Base-by-base conservation (phyloP, 2,329 filamentous ascomycete species). In the Aspergillus costaricaensis region DNA sequence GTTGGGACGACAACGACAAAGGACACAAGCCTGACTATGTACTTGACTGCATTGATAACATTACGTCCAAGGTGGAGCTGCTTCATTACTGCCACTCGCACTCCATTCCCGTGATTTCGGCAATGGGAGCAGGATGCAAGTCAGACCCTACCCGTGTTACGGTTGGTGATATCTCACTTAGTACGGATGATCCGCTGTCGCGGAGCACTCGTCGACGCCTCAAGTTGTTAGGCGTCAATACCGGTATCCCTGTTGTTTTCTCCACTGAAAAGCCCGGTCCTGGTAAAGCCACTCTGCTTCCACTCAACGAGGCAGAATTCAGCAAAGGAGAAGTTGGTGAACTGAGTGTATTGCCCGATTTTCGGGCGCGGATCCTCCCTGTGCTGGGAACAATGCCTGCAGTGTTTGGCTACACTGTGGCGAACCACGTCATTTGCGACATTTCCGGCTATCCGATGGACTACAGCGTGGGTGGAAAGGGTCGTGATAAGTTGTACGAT, bases 21-120 rank as follows among this genome's bases (percentile, higher is more conserved):
- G 74, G 74, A n/a, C 74, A 70, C 50, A 83, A 83, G 68, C 92
- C 93, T 1, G 89, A 94, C 69, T 99, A 89, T 71, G 87, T 99
- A n/a, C 86, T 99, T 38, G 95, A 99, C 77, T 96, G 94, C 21
- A 99, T 99, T 67, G 95, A 99, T 77, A 98, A 99, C 73, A 98
- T 99, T 64, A 91, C 96, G 55, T 96, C 92, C 57, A 99, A 99
- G 79, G 94, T 99, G 3, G 90, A 89, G 17, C 80, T 99, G 57
- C 82, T 99, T 43, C 88, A 92, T 70, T 96, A 96, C 78, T 99
- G 95, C 78, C 84, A 93, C 73, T 85, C 88, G 62, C 85, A 92
- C 72, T 82, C 84, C 1, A 81, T 98, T 25, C 89, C 87, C 0
- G 92, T 99, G 27, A 93, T 99, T 63, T 95, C 92, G 15, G 91